Percentiles rank a stretch among this genome's conserved stretches.
Evolutionary conservation across 106 monocot species (phyloP).

Genomic region (Phalaenopsis aphrodite): DNA sequence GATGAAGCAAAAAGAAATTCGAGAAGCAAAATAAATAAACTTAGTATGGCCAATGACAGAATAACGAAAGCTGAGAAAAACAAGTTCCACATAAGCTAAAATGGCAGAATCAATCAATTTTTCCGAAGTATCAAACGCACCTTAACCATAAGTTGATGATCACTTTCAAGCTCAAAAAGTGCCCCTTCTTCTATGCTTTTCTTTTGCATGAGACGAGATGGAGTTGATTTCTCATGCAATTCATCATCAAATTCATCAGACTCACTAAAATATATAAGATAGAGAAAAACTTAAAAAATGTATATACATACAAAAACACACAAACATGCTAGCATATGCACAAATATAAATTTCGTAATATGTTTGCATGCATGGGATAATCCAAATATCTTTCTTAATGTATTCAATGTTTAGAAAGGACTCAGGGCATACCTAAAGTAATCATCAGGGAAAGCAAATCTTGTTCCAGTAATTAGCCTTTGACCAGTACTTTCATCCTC

Average conservation of each 20-base stretch:
- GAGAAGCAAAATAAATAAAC: neutral
- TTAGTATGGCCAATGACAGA: neutral
- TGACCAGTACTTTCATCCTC: neutral
- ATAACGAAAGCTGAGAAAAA: conserved; percentile 1
- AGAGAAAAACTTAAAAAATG: neutral
- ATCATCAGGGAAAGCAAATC: conserved; percentile 38
- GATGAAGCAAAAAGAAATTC: neutral
- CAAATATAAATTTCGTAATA: neutral
- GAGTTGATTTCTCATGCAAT: conserved; percentile 5
- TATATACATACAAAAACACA: neutral
- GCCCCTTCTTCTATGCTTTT: conserved; percentile 41
- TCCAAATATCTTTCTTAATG: neutral
- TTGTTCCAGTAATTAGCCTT: conserved; percentile 15
- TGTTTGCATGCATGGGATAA: neutral
- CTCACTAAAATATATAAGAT: conserved; percentile 42
- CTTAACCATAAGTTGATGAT: conserved; percentile 47
- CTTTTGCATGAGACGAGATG: conserved; percentile 39
- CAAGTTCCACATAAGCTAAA: neutral
- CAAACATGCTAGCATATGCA: too few species aligned
- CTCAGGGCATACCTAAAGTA: conserved; percentile 20
- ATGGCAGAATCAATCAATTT: neutral
- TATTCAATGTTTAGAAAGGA: neutral
- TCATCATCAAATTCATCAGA: conserved; percentile 56
- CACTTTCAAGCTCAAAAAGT: conserved; percentile 49
- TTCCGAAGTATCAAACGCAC: conserved; percentile 12